phyloP scores from a whole-genome alignment of 164 flowering plant genomes.

The Echeveria elegans region DNA sequence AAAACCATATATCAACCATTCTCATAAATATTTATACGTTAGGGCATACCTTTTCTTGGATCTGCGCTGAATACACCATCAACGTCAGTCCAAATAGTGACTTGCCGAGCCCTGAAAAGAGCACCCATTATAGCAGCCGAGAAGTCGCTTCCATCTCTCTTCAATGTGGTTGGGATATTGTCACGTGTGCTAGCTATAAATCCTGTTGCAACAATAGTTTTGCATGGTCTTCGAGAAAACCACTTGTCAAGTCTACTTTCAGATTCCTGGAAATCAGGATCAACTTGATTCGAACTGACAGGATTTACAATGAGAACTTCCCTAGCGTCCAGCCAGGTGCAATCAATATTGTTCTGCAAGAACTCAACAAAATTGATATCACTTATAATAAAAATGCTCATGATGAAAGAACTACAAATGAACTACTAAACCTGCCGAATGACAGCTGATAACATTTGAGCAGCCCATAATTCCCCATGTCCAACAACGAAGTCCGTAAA shows the following conservation, averaged over 20 bases:
- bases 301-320: conserved; percentile 92
- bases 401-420: neutral
- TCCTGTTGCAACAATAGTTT: conserved; percentile 82
- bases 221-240: conserved; percentile 55
- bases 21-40: neutral
- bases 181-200: conserved; percentile 89
- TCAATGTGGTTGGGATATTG: conserved; percentile 91
- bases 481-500: conserved; percentile 94
- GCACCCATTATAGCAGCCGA: conserved; percentile 99
- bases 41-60: conserved; percentile 79
- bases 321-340: conserved; percentile 96
- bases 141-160: conserved; percentile 98
- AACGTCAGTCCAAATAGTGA: conserved; percentile 98
- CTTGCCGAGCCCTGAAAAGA: conserved; percentile 68
- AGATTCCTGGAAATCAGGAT: conserved; percentile 78
- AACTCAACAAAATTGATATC: neutral
- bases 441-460: conserved; percentile 61
- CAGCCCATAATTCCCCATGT: conserved; percentile 98
- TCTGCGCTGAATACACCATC: conserved; percentile 99
- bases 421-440: conserved; percentile 51
- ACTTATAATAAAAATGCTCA: neutral
- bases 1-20: neutral
- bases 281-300: conserved; percentile 75
- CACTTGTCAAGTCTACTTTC: conserved; percentile 71
- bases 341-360: conserved; percentile 59